Evolutionary conservation across 2,329 filamentous ascomycete species (phyloP).

Genomic region (Stagonosporopsis rhizophila): DNA sequence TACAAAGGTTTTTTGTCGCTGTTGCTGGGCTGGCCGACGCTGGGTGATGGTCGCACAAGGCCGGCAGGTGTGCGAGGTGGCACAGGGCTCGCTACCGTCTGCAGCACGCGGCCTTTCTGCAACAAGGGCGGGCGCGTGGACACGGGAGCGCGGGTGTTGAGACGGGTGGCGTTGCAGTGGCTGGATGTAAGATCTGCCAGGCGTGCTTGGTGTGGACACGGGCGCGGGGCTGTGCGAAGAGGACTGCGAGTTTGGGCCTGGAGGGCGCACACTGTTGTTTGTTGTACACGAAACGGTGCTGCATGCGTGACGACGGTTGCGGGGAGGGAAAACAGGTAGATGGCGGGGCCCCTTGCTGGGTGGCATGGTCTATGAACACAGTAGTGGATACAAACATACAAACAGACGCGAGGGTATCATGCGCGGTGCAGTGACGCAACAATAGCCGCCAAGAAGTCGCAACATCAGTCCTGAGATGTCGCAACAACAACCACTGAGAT

Average conservation of each 20-base stretch:
- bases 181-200: slow-evolving; percentile 4
- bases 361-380: slow-evolving; percentile 24
- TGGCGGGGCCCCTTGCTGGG: slow-evolving; percentile 27
- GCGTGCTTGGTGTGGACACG: background rate
- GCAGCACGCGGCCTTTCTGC: slow-evolving; percentile 30
- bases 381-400: slow-evolving; percentile 31
- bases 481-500: too few species aligned
- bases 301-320: slow-evolving; percentile 21
- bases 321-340: slow-evolving; percentile 7
- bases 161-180: background rate
- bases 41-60: slow-evolving; percentile 17
- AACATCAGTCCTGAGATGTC: too few species aligned
- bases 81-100: slow-evolving; percentile 20
- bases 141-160: background rate
- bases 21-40: slow-evolving; percentile 8
- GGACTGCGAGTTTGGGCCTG: background rate
- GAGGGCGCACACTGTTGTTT: slow-evolving; percentile 9
- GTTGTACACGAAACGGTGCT: slow-evolving; percentile 23
- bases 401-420: slow-evolving; percentile 38
- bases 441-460: background rate
- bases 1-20: background rate
- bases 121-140: slow-evolving; percentile 18
- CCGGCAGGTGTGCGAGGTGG: slow-evolving; percentile 15
- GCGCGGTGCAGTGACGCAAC: slow-evolving; percentile 20
- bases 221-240: background rate